phyloP scores from a whole-genome alignment of 495 filamentous ascomycete genomes.

The Cryomyces minteri region DNA sequence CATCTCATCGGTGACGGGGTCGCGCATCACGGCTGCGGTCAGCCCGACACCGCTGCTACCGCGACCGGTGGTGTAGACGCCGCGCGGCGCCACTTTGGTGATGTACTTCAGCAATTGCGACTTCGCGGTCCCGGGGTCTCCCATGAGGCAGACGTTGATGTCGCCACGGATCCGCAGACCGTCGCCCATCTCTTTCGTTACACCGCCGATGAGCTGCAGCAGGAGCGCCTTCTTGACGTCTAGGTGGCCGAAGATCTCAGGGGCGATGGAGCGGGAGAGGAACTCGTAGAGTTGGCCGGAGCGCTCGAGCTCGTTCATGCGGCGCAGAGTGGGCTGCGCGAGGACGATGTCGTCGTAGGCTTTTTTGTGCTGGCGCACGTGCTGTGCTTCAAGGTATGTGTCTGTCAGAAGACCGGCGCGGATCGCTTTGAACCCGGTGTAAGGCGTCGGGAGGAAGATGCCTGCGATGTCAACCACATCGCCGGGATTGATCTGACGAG shows the following conservation, averaged over 20 bases:
- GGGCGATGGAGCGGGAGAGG: slow-evolving; percentile 85
- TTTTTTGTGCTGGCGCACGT: slow-evolving; percentile 91
- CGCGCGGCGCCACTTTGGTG: slow-evolving; percentile 89
- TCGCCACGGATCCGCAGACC: slow-evolving; percentile 97
- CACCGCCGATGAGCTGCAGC: slow-evolving; percentile 84
- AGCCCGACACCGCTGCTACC: slow-evolving; percentile 94
- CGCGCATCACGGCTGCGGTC: slow-evolving; percentile 94
- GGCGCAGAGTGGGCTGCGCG: slow-evolving; percentile 54
- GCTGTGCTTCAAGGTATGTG: slow-evolving; percentile 89
- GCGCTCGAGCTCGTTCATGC: slow-evolving; percentile 63
- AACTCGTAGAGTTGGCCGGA: slow-evolving; percentile 89
- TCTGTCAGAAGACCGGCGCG: slow-evolving; percentile 87
- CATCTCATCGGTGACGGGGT: slow-evolving; percentile 98
- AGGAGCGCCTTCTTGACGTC: slow-evolving; percentile 97
- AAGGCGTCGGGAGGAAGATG: slow-evolving; percentile 92
- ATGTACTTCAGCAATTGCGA: slow-evolving; percentile 97
- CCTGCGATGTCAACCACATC: slow-evolving; percentile 87
- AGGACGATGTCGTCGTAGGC: slow-evolving; percentile 76
- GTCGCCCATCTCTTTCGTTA: slow-evolving; percentile 92
- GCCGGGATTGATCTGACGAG: slow-evolving; percentile 74
- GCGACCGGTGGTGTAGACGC: slow-evolving; percentile 93
- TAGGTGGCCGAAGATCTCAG: slow-evolving; percentile 89
- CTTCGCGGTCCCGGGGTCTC: slow-evolving; percentile 97
- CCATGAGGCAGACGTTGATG: slow-evolving; percentile 98
- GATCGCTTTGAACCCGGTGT: slow-evolving; percentile 95